Evolutionary conservation across 768 basidiomycete species (phyloP).

Genomic region (Mycena capillaripes): DNA sequence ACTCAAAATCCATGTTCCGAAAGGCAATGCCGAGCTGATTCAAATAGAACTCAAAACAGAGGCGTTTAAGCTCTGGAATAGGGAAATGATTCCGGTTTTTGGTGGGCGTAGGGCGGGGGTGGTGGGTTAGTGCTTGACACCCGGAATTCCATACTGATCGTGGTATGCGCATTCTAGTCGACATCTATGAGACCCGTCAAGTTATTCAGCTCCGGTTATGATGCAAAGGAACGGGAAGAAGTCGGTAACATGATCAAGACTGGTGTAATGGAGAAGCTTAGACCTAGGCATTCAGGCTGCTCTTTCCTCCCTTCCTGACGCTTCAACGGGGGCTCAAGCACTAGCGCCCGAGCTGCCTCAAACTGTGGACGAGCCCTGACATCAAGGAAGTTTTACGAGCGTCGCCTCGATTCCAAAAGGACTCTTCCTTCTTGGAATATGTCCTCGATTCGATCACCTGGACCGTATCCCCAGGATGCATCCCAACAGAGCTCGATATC

Average conservation of each 20-base stretch:
- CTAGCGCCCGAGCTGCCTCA: not conserved
- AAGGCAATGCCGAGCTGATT: too few species aligned
- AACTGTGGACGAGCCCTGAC: not conserved
- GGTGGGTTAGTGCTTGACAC: too few species aligned
- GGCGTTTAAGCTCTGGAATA: too few species aligned
- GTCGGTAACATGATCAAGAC: not conserved
- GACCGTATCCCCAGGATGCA: not conserved
- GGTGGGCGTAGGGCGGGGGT: too few species aligned
- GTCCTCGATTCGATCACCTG: not conserved
- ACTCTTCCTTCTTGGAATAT: not conserved
- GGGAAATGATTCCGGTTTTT: too few species aligned
- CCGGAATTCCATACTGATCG: too few species aligned
- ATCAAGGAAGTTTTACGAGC: not conserved
- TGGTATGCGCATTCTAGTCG: not conserved
- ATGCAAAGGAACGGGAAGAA: not conserved
- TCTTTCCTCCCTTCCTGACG: not conserved
- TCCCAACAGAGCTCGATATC: not conserved
- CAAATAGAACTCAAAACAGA: too few species aligned
- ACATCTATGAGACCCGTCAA: not conserved
- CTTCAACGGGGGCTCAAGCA: not conserved
- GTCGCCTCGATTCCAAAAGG: not conserved
- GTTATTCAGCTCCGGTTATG: not conserved
- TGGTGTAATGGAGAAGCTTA: not conserved
- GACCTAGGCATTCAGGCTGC: not conserved
- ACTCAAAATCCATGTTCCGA: too few species aligned